Conservation (phyloP, 192 early-diverging fungal species). For the Thamnidium elegans region DNA sequence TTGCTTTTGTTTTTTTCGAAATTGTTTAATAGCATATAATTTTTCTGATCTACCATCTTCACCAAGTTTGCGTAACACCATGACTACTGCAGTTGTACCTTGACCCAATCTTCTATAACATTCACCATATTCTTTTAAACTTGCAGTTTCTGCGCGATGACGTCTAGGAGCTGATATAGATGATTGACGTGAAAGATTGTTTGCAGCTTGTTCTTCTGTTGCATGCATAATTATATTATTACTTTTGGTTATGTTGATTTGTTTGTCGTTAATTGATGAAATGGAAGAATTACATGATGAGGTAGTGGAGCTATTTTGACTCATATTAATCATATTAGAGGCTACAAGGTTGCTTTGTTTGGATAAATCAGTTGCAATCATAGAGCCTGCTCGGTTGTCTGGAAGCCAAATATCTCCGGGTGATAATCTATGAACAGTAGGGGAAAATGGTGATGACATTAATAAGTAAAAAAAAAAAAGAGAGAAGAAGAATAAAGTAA, state of each 20-base stretch:
- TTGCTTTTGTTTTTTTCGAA: slow-evolving; percentile 72
- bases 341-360: background rate
- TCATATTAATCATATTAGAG: background rate
- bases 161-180: slow-evolving; percentile 7
- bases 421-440: slow-evolving; percentile 13
- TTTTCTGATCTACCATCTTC: slow-evolving; percentile 58
- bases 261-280: slow-evolving; percentile 1
- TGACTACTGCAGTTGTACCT: slow-evolving; percentile 89
- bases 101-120: slow-evolving; percentile 73
- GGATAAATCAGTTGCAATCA: slow-evolving; percentile 1
- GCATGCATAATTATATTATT: background rate
- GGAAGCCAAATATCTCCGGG: slow-evolving; percentile 19
- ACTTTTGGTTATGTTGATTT: background rate
- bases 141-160: slow-evolving; percentile 26
- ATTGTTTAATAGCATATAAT: slow-evolving; percentile 94
- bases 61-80: slow-evolving; percentile 76
- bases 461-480: too few species aligned
- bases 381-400: background rate
- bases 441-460: slow-evolving; percentile 4
- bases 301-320: background rate
- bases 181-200: slow-evolving; percentile 6
- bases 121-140: slow-evolving; percentile 34
- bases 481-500: too few species aligned
- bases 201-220: background rate
- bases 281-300: slow-evolving; percentile 10